Base-by-base conservation (phyloP, 495 filamentous ascomycete genomes). In the Aspergillus leporis region DNA sequence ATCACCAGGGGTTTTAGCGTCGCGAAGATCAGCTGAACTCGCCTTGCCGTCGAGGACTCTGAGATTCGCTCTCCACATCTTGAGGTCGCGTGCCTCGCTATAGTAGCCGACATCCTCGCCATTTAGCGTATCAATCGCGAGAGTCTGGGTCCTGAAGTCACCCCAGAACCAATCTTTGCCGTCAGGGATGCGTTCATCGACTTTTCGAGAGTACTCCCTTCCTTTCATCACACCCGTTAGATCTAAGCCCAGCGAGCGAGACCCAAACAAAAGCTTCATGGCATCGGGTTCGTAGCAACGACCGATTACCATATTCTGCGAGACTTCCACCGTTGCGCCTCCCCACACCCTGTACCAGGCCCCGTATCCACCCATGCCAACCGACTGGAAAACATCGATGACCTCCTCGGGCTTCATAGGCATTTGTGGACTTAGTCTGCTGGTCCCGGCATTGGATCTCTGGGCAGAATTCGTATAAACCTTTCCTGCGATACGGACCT, bases 151-250 rank as follows among this genome's bases (percentile, higher is more conserved):
- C 3, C 84, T 74, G 47, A 71, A 73, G 49, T 86, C 82, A 18
- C 75, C 81, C 82, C 83, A 86, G 66, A 81, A 83, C 81, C 81
- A 85, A 3, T 64, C 58, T n/a, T 74, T 70, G 5, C 65, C 71
- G 6, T 65, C 49, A 0, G 67, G 61, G 30, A 85, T 82, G 10
- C 82, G 81, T 0, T 61, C 54, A 36, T 86, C 83, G 7, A 71
- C 66, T 32, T 67, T 53, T 7, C 64, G 41, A 0, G 81, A 78
- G 61, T 74, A 84, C 6, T 65, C 59, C 14, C 84, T 73, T 12
- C 67, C 79, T 25, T 68, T 64, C 4, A 73, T 41, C 12, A 80
- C 62, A 5, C 76, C 75, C 36, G 66, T 60, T 5, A 82, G 57
- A 41, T 76, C 70, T 18, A 68, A 68, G 10, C 61, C 66, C 7